Evolutionary conservation across 306 rosid genomes (phyloP), one percentile per base, ranked within the genome.

Genomic region (Citrullus amarus): DNA sequence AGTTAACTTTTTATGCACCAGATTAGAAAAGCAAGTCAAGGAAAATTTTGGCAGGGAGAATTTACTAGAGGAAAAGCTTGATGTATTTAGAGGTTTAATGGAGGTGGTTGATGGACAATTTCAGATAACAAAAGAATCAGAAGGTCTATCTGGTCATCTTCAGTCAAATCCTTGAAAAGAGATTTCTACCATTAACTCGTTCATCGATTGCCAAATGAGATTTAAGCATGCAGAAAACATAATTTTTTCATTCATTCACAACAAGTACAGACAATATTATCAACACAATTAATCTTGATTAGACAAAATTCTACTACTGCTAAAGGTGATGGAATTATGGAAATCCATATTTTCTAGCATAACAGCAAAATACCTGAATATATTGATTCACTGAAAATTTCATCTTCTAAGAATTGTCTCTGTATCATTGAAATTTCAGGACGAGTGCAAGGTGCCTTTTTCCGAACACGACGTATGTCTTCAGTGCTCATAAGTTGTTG

Each of bases 391-490:
- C 44, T 84, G 83, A 96, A 91, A 81, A 93, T 84, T 78, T 87
- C 93, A 71, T 88, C 98, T 83, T 91, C 99, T 85, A 90, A 53
- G 83, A 81, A 89, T 77, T 93, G 96, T 88, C 98, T 90, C 84
- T 86, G 94, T 83, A 96, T 91, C 89, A 85, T 86, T 80, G 88
- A 84, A 85, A 96, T 96, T 83, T 96, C 99, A 71, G 84, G 86
- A 39, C 78, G 69, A 32, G 98, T 90, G 78, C 99, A 96, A 70
- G 99, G 99, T 80, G 99, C 98, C 83, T 96, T 96, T 85, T 88
- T 96, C 43, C 99, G 87, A 15, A 86, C 67, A 34, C 99, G 98
- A 14, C 99, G 98, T 80, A 96, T 96, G 82, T 90, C 98, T 86
- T 91, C 98, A 57, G 98, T 93, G 83, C 80, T 91, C 46, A 93